Base-by-base conservation (phyloP, 371 early-diverging fungal species). In the Saksenaea oblongispora region DNA sequence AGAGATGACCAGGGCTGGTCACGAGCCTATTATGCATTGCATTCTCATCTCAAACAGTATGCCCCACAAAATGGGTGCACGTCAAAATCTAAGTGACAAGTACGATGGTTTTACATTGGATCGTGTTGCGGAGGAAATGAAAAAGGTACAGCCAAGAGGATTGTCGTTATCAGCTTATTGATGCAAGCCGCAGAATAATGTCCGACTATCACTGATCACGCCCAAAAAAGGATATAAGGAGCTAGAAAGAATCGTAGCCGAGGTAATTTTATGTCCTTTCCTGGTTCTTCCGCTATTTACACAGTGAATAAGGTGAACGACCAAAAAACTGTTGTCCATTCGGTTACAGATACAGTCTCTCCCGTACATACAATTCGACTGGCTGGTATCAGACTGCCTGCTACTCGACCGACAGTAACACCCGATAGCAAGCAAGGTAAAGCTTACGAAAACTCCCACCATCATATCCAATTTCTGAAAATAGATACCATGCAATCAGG, bases 381-480 rank as follows among this genome's bases (percentile, higher is more conserved):
- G 1, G 87, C 87, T 17, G 87, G 87, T 18, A 78, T 87, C 57
- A 83, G 82, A 35, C 67, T 87, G 3, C 85, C 86, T n/a, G 64
- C 47, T 8, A 54, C 47, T 14, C 22, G 54, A 42, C 54, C 44
- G 3, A 60, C 56, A 18, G 31, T 59, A 42, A 27, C 66, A 28
- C 53, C 56, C 18, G 56, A 42, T 11, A 26, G 24, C 3, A 47
- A 47, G 9, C 51, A 47, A 47, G 51, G 51, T 47, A 47, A 47
- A 22, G n/a, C 5, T 47, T 22, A 47, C 22, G 0, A 10, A 26
- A 3, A 11, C 31, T 55, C 26, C 0, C 13, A 7, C 22, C n/a
- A 27, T 9, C 26, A 24, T 15, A 34, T 44, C 2, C 41, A 17
- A 14, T 17, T 51, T 17, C 35, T 61, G 55, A 54, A 56, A 22